Evolutionary conservation across 2,329 filamentous ascomycete species (phyloP).

Genomic region (Fusarium coicis): DNA sequence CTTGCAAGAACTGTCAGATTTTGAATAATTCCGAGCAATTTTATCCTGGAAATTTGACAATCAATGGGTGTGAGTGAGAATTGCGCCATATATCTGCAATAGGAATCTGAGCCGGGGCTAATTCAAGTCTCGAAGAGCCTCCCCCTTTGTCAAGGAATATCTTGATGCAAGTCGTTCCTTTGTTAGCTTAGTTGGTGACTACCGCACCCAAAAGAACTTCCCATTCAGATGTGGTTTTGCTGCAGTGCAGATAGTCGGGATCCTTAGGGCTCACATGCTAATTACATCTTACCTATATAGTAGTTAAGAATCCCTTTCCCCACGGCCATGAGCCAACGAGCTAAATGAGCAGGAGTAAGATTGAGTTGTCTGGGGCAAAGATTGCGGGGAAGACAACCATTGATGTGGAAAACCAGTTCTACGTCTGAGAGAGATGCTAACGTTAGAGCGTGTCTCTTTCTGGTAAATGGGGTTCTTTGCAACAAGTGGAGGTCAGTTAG

Average conservation of each 20-base stretch:
- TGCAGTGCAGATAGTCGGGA: background rate
- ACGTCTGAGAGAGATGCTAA: background rate
- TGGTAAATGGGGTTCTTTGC: background rate
- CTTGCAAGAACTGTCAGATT: background rate
- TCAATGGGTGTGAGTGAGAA: background rate
- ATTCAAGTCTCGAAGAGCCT: background rate
- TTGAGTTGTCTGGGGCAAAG: slow-evolving; percentile 10
- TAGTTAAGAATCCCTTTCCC: background rate
- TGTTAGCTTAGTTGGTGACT: slow-evolving; percentile 10
- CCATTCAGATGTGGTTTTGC: background rate
- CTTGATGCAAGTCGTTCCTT: slow-evolving; percentile 13
- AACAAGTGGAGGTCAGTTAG: background rate
- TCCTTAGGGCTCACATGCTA: slow-evolving; percentile 16
- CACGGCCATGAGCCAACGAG: background rate
- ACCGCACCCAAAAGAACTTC: background rate
- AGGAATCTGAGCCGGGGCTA: slow-evolving; percentile 21
- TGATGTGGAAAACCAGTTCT: background rate
- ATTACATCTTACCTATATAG: background rate
- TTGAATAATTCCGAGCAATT: background rate
- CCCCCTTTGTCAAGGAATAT: background rate
- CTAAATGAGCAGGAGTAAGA: slow-evolving; percentile 6
- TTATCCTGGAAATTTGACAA: slow-evolving; percentile 4
- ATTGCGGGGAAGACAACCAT: slow-evolving; percentile 26
- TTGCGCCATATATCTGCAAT: slow-evolving; percentile 18
- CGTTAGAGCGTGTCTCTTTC: background rate